Evolutionary conservation across 2,329 filamentous ascomycete genomes (phyloP), one percentile per base, ranked within the genome.

Genomic region (Sporothrix schenckii): DNA sequence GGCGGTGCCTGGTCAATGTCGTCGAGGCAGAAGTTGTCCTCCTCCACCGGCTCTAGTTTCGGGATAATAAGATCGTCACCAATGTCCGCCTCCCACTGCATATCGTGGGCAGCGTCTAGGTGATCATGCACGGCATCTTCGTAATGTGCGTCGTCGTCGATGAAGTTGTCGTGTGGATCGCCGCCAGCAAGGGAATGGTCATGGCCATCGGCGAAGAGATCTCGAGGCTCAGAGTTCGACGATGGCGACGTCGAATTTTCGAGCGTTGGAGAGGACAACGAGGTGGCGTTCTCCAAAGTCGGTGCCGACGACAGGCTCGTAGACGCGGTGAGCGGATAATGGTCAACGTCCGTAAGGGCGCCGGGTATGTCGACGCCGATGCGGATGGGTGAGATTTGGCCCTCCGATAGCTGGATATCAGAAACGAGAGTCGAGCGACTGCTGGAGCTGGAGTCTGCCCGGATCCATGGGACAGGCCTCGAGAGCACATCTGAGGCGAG

Each of bases 41-140:
- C 80, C 63, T 89, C 87, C 63, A 81, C 72, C 2, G 86, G 86
- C 74, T 89, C 87, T 13, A 86, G 74, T 76, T 89, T 89, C 9
- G 86, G 85, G 9, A 85, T 78, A 16, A 83, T 75, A 60, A 85
- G 74, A 52, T 80, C 77, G 50, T 85, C 83, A 68, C 84, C 83
- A 5, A 82, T 80, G 54, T 76, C 79, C 41, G 80, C 81, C 56
- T 86, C 84, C 84, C 84, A 86, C 52, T 79, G 77, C 68, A 79
- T 76, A 41, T 84, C 82, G 47, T 83, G 80, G 53, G 75, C 74
- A 66, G 80, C 80, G 16, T 80, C 49, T 79, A 56, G 9, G 5
- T 60, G 56, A 14, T 34, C 60, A 24, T 69, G 50, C 3, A 49
- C 30, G 1, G n/a, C 44, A 13, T 65, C 54, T 21, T 63, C 70